Percentiles rank a stretch among this genome's conserved stretches.
Evolutionary conservation across 202 grass and related monocot species (phyloP).

Genomic region (Musa balbisiana): DNA sequence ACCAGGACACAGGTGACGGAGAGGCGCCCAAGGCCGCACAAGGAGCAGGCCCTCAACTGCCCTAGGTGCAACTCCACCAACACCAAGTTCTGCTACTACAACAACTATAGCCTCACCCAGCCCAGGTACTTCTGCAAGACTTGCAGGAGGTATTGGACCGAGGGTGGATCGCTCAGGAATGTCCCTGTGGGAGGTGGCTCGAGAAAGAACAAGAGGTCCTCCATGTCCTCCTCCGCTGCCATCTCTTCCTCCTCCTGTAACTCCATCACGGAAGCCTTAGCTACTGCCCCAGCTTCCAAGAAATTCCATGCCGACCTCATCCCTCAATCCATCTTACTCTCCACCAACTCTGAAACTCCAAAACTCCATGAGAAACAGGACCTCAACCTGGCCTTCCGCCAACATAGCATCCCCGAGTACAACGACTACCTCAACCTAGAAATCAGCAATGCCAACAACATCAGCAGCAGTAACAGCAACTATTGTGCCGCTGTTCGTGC

Average conservation of each 20-base stretch:
- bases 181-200: slow-evolving; percentile 10
- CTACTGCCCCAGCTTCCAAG: slow-evolving; percentile 23
- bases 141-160: slow-evolving; percentile 12
- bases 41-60: slow-evolving; percentile 1
- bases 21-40: background rate
- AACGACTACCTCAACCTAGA: slow-evolving; percentile 28
- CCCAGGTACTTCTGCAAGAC: slow-evolving; percentile 17
- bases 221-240: background rate
- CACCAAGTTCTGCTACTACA: slow-evolving; percentile 21
- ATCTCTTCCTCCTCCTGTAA: background rate
- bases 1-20: background rate
- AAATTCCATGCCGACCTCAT: background rate
- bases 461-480: too few relatives aligned
- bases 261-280: slow-evolving; percentile 11
- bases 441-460: background rate
- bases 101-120: slow-evolving; percentile 17
- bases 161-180: slow-evolving; percentile 9
- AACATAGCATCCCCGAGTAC: background rate
- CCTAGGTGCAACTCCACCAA: slow-evolving; percentile 18
- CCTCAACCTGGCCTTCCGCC: slow-evolving; percentile 14
- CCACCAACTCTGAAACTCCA: slow-evolving; percentile 1
- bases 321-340: background rate
- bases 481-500: too few relatives aligned
- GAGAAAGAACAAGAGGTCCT: slow-evolving; percentile 16
- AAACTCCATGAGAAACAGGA: slow-evolving; percentile 3